A percentile compares a stretch with the other conserved stretches of the same genome.
Evolutionary conservation across 768 basidiomycete genomes (phyloP).

Genomic region (Naganishia antarctica): DNA sequence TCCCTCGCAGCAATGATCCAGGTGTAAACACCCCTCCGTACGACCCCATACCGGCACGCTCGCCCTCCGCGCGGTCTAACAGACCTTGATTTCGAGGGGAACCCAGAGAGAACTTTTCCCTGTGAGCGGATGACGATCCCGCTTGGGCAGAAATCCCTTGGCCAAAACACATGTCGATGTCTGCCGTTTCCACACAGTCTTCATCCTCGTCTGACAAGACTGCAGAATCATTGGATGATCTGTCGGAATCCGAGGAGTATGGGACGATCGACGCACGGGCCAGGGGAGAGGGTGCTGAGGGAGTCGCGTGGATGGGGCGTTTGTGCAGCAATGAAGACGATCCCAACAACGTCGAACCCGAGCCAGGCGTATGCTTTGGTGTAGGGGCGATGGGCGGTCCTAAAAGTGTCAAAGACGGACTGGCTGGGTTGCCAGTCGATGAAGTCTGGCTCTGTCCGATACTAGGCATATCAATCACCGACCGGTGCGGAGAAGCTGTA

Average conservation of each 20-base stretch:
- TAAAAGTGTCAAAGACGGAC: neutral
- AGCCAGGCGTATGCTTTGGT: neutral
- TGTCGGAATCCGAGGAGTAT: constrained; percentile 7
- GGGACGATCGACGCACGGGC: constrained; percentile 12
- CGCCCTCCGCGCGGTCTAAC: neutral
- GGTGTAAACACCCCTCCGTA: constrained; percentile 3
- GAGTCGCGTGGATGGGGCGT: constrained; percentile 15
- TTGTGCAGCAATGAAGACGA: constrained; percentile 9
- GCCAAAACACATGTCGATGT: neutral
- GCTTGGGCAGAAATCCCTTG: neutral
- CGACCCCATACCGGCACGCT: neutral
- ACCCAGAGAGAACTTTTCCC: neutral
- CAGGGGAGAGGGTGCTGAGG: constrained; percentile 7
- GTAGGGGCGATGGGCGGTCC: neutral
- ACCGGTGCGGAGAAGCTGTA: constrained; percentile 10
- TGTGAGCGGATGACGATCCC: neutral
- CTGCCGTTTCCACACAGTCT: neutral
- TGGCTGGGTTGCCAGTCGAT: neutral
- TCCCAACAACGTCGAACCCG: neutral
- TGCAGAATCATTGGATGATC: neutral
- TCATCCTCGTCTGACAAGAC: constrained; percentile 12
- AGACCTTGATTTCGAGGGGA: constrained; percentile 1
- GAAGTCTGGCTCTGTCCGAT: constrained; percentile 5
- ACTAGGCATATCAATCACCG: constrained; percentile 8
- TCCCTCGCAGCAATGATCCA: constrained; percentile 2